Base-by-base conservation (phyloP, 495 filamentous ascomycete genomes). In the Hypoxylon fuscum region DNA sequence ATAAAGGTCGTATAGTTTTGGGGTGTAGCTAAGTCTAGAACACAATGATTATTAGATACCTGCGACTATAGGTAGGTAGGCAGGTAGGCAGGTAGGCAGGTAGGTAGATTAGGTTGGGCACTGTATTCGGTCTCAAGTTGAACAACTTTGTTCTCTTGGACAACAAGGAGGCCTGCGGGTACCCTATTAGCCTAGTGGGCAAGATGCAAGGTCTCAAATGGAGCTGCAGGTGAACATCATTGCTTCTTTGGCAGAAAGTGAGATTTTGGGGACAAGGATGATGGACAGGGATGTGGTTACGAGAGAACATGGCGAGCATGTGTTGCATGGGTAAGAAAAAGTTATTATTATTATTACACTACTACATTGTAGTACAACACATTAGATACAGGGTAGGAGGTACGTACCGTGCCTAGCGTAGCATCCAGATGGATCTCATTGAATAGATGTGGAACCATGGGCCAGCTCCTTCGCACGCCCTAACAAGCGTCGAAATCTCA, bases 221-320 rank as follows among this genome's bases (percentile, higher is more conserved):
- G 60, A 53, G 42, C 63, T 57, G 41, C 57, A 57, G 52, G 41
- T 34, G 63, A 58, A 44, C 38, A 66, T 66, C 52, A 57, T 53
- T 61, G 34, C 57, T 61, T 48, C 29, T 66, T 66, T 59, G 22
- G 63, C 34, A 10, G 22, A 55, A 47, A 49, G 57, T 66, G 56
- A 66, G 57, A 66, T 64, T 66, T 62, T 47, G 53, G 57, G 55
- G 62, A 60, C 55, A 51, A 27, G 55, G 60, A 44, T 25, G 46
- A 4, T 31, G 50, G 40, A 49, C 62, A 58, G 40, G 53, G 37
- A 8, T 40, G 18, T 31, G 60, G 44, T 61, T 66, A 66, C 63
- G 57, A 61, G 42, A 57, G 63, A 61, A 57, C 63, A 66, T 66
- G 63, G 63, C 63, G 48, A 66, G 52, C 63, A 66, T 55, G 57